Percentiles rank a stretch among this genome's conserved stretches.
Evolutionary conservation across 2,329 filamentous ascomycete species (phyloP).

Genomic region (Kalaharituber pfeilii): DNA sequence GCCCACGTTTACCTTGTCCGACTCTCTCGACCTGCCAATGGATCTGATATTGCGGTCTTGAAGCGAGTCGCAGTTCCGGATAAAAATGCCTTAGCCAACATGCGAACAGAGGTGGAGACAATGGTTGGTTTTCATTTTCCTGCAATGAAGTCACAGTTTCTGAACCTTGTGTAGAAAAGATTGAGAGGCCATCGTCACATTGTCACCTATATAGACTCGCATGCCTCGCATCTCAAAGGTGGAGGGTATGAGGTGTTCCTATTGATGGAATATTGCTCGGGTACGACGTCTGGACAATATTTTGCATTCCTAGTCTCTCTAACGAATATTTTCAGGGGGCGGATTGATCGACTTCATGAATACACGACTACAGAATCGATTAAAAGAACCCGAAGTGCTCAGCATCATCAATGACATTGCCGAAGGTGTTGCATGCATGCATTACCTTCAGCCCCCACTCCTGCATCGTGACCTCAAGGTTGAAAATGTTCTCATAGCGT

Average conservation of each 20-base stretch:
- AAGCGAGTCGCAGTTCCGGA: conserved; percentile 95
- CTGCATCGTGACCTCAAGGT: conserved; percentile 93
- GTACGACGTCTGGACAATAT: conserved; percentile 14
- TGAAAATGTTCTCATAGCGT: conserved; percentile 85
- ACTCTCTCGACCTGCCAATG: conserved; percentile 57
- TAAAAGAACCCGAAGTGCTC: conserved; percentile 94
- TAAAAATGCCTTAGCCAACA: conserved; percentile 81
- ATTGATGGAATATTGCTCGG: conserved; percentile 81
- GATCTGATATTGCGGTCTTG: conserved; percentile 65
- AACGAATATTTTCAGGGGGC: conserved; percentile 42
- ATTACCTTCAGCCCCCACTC: conserved; percentile 86
- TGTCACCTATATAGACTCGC: conserved; percentile 95
- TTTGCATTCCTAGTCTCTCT: background rate
- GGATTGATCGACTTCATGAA: conserved; percentile 99
- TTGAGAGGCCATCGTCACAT: conserved; percentile 91
- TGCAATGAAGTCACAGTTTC: conserved; percentile 1
- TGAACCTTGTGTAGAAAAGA: conserved; percentile 44
- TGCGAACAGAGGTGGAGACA: conserved; percentile 97
- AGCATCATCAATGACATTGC: conserved; percentile 93
- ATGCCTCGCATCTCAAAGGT: conserved; percentile 80
- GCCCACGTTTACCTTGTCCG: conserved; percentile 96
- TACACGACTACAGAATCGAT: conserved; percentile 80
- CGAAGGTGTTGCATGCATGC: conserved; percentile 95
- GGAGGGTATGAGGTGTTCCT: conserved; percentile 96
- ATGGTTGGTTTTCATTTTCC: conserved; percentile 39